These are phyloP conservation scores for Colletotrichum higginsianum DNA, from an alignment of 2,329 filamentous ascomycete genomes.

Conservation along the genomic window DNA sequence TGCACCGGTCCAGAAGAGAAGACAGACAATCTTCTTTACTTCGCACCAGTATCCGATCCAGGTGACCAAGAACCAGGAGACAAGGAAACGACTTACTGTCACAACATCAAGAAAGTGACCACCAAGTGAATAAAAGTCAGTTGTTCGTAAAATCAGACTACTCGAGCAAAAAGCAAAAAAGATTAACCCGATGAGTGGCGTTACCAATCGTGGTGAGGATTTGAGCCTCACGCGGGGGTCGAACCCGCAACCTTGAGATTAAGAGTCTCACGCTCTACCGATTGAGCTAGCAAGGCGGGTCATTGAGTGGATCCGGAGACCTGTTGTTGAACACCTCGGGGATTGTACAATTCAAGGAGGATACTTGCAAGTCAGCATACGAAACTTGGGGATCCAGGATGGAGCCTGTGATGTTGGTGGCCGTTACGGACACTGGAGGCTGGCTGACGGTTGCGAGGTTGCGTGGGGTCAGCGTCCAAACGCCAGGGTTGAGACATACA, in stretches of 20 bases:
- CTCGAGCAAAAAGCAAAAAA: too few relatives aligned
- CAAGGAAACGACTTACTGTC: too few relatives aligned
- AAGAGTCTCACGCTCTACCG: conserved; percentile 83
- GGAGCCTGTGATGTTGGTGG: neutral
- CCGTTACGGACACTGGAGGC: too few relatives aligned
- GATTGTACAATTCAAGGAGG: neutral
- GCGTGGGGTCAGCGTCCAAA: neutral
- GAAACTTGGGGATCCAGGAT: neutral
- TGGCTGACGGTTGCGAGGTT: neutral
- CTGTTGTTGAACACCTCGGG: fast-evolving
- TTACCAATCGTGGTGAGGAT: conserved; percentile 36
- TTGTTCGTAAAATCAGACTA: too few relatives aligned
- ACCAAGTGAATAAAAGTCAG: too few relatives aligned
- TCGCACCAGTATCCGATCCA: too few relatives aligned
- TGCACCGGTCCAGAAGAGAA: too few relatives aligned
- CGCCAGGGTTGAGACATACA: neutral
- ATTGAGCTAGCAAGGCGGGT: conserved; percentile 71
- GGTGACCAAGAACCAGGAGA: too few relatives aligned
- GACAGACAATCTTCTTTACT: too few relatives aligned
- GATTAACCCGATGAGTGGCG: conserved; percentile 15
- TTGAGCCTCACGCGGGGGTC: conserved; percentile 48
- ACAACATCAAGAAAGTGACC: too few relatives aligned
- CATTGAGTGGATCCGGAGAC: neutral
- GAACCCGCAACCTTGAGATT: conserved; percentile 50
- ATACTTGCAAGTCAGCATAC: neutral